Base-by-base conservation (phyloP, 2,329 filamentous ascomycete species). In the Xylogone sp. region DNA sequence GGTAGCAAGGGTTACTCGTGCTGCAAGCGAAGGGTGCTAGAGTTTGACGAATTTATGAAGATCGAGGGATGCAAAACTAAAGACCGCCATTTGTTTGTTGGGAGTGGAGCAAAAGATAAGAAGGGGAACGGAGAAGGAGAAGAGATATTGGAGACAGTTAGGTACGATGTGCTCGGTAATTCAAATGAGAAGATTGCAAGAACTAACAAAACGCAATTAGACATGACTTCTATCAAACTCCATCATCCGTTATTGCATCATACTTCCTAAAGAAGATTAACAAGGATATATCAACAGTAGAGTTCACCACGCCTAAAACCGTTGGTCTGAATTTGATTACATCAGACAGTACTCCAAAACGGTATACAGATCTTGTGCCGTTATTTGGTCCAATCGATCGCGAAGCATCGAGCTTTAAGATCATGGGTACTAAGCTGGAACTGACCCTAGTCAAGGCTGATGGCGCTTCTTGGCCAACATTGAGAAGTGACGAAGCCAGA, bases 1-100 rank as follows among this genome's bases (percentile, higher is more conserved):
- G 94, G 94, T 31, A 96, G 90, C 73, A 99, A 99, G 75, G 94
- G 94, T 1, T 99, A 94, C 79, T 91, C 85, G 53, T 99, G 94
- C 76, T 99, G 94, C 75, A 97, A 97, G 81, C 79, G 90, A 62
- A 82, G 91, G 34, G 94, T 99, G 52, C 74, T 99, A 53, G 94
- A 99, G 67, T 99, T 99, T 70, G 92, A 99, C 68, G 87, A 97
- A 70, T 99, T 99, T 72, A 85, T 99, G 85, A 94, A 89, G 71
- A 93, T 99, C 53, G 84, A 88, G 62, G 94, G 94, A 1, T 99
- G 94, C 73, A 84, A 84, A 68, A 91, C 87, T 43, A 94, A 92
- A 71, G 75, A 78, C 43, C 78, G 81, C 54, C 94, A 99, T 75
- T 71, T 96, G 59, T 99, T 97, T 64, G 79, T 97, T 29, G 88